Evolutionary conservation across 2,329 filamentous ascomycete genomes (phyloP).

Genomic region (Scleromitrula shiraiana): DNA sequence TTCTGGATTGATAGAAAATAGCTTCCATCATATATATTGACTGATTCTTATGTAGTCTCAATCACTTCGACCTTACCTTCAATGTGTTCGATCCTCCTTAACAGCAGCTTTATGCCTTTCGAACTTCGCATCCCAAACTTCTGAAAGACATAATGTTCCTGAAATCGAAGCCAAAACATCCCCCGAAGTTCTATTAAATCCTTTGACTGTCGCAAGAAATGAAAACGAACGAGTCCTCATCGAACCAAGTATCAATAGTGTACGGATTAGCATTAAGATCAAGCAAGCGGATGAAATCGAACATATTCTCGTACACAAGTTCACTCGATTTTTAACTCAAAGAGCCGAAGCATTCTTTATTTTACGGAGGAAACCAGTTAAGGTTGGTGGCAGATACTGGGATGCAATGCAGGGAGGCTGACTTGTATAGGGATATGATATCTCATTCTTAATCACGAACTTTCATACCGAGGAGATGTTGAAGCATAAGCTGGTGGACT

Average conservation of each 20-base stretch:
- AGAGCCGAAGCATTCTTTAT: constrained; percentile 97
- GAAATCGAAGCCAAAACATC: constrained; percentile 92
- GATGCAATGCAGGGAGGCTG: constrained; percentile 11
- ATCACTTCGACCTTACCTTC: constrained; percentile 92
- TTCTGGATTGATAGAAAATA: too few relatives aligned
- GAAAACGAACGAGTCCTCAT: constrained; percentile 96
- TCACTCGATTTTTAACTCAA: constrained; percentile 92
- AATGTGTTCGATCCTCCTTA: constrained; percentile 89
- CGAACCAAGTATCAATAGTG: constrained; percentile 93
- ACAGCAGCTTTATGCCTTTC: constrained; percentile 89
- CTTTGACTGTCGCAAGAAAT: constrained; percentile 84
- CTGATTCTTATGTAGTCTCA: constrained; percentile 83
- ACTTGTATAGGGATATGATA: constrained; percentile 75
- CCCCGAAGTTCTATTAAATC: constrained; percentile 88
- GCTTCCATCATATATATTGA: too few relatives aligned
- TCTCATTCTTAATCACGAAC: constrained; percentile 97
- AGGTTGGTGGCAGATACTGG: constrained; percentile 45
- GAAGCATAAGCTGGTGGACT: constrained; percentile 98
- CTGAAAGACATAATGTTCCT: constrained; percentile 95
- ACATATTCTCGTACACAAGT: constrained; percentile 96
- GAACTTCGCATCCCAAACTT: constrained; percentile 95
- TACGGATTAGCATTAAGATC: constrained; percentile 96
- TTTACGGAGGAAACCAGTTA: constrained; percentile 86
- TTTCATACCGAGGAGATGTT: constrained; percentile 98
- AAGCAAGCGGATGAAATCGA: constrained; percentile 99